Conservation (phyloP, 768 basidiomycete genomes). For the Hygrophorus pudorinus region DNA sequence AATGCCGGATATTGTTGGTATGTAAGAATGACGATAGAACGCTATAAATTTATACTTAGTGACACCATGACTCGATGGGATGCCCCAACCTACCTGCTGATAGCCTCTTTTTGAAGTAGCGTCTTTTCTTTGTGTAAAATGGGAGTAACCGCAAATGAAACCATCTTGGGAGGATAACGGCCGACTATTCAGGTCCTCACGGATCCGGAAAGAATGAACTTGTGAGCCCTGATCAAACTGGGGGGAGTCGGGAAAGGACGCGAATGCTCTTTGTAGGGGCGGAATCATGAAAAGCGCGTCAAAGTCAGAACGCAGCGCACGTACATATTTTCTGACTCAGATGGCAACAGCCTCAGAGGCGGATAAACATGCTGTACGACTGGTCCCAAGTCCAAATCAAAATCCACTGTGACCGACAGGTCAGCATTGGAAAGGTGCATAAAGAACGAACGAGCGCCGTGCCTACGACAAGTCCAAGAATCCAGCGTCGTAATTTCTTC, state of each 20-base stretch:
- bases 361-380: constrained; percentile 65
- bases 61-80: constrained; percentile 1
- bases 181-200: constrained; percentile 21
- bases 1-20: constrained; percentile 76
- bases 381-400: constrained; percentile 83
- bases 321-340: constrained; percentile 79
- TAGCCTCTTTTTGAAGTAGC: constrained; percentile 65
- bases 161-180: constrained; percentile 40
- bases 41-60: constrained; percentile 28
- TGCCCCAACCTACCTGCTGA: constrained; percentile 44
- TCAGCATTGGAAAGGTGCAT: not conserved
- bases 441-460: not conserved
- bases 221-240: constrained; percentile 80
- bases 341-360: constrained; percentile 47
- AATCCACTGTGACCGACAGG: constrained; percentile 51
- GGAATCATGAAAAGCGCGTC: not conserved
- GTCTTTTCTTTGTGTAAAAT: constrained; percentile 68
- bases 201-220: constrained; percentile 80
- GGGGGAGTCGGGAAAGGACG: constrained; percentile 82
- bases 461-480: constrained; percentile 9
- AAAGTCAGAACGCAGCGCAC: constrained; percentile 16
- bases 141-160: constrained; percentile 68
- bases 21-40: constrained; percentile 73
- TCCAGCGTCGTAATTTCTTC: constrained; percentile 8
- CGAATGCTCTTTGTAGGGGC: constrained; percentile 61